phyloP scores from a whole-genome alignment of 2,329 filamentous ascomycete genomes.

The Pseudogymnoascus sp. region DNA sequence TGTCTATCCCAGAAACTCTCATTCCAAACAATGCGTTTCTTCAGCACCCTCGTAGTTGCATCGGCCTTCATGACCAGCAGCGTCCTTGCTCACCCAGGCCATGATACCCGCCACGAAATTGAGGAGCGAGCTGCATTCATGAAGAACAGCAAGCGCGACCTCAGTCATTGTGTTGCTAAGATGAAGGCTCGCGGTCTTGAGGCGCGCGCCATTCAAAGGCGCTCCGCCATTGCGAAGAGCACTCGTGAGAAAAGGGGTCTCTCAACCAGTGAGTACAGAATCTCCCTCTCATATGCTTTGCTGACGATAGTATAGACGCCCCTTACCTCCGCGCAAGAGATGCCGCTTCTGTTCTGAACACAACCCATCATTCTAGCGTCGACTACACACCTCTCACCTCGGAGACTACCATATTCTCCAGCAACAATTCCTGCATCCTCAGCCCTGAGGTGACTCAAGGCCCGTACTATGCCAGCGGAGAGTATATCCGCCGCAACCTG shows the following conservation, averaged over 20 bases:
- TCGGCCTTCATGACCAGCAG: slow-evolving; percentile 9
- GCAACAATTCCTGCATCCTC: slow-evolving; percentile 39
- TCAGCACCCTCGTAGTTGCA: neutral
- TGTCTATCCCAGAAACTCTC: neutral
- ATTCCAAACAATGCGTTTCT: neutral
- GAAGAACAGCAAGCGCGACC: slow-evolving; percentile 28
- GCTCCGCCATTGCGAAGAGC: slow-evolving; percentile 27
- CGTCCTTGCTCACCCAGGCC: slow-evolving; percentile 32
- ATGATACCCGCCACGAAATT: slow-evolving; percentile 30
- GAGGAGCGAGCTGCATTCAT: slow-evolving; percentile 31
- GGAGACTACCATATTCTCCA: slow-evolving; percentile 33
- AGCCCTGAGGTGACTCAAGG: slow-evolving; percentile 44
- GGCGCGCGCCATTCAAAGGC: slow-evolving; percentile 28
- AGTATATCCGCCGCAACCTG: slow-evolving; percentile 41
- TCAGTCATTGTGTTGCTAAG: slow-evolving; percentile 33
- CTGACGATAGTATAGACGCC: neutral
- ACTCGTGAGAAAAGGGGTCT: slow-evolving; percentile 29
- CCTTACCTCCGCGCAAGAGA: slow-evolving; percentile 17
- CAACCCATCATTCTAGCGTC: slow-evolving; percentile 16
- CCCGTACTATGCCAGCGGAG: slow-evolving; percentile 46
- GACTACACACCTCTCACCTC: slow-evolving; percentile 30
- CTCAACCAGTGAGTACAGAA: slow-evolving; percentile 13
- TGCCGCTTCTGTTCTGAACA: slow-evolving; percentile 15
- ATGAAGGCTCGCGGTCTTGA: slow-evolving; percentile 33
- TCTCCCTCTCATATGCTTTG: neutral